phyloP scores from a whole-genome alignment of 305 asterid genomes.

The Plantago coronopus region DNA sequence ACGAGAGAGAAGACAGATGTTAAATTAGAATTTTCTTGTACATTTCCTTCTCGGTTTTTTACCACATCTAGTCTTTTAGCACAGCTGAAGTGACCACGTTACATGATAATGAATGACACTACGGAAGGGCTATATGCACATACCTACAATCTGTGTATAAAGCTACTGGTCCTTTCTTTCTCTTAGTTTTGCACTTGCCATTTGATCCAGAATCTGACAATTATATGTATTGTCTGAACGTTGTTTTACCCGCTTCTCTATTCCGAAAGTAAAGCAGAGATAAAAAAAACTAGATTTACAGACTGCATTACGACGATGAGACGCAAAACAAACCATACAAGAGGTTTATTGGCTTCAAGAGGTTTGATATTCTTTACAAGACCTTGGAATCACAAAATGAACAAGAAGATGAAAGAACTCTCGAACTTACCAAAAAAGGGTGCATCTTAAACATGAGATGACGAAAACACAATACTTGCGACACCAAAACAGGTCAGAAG shows the following conservation, averaged over 20 bases:
- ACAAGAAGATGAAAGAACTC: background rate
- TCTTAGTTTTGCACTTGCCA: too few relatives aligned
- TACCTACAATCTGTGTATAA: background rate
- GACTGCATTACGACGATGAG: too few relatives aligned
- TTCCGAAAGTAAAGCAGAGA: too few relatives aligned
- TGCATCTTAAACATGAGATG: background rate
- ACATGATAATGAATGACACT: too few relatives aligned
- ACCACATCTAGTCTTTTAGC: conserved; percentile 1
- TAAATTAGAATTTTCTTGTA: conserved; percentile 25
- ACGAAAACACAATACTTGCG: too few relatives aligned
- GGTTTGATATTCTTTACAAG: background rate
- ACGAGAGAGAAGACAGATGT: background rate
- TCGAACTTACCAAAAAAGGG: background rate
- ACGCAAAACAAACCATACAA: background rate
- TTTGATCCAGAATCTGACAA: too few relatives aligned
- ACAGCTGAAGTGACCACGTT: too few relatives aligned
- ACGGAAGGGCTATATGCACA: conserved; percentile 5
- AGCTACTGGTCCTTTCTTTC: too few relatives aligned
- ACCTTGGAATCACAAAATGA: background rate
- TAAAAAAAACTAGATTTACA: background rate
- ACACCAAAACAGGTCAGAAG: too few relatives aligned
- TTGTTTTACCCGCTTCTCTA: too few relatives aligned
- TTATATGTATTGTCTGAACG: too few relatives aligned
- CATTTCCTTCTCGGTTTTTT: conserved; percentile 17
- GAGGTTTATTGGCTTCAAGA: too few relatives aligned